These are phyloP conservation scores for Citrus reticulata DNA, from an alignment of 345 rosid genomes.

Conservation along the genomic window DNA sequence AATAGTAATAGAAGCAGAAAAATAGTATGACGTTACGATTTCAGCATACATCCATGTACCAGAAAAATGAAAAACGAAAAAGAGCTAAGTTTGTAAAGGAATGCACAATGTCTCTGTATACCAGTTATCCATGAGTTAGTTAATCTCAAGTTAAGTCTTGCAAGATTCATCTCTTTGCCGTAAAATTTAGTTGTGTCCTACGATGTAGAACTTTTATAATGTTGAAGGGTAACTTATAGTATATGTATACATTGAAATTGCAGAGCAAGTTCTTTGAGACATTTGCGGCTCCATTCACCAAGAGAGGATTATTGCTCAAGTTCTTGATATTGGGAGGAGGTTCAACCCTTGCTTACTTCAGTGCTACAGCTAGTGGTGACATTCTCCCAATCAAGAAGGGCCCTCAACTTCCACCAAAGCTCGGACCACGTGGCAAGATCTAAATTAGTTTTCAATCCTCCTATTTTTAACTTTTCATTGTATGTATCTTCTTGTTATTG, in stretches of 20 bases:
- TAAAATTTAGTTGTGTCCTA: background rate
- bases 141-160: no score
- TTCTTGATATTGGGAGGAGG: conserved; percentile 90
- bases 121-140: no score
- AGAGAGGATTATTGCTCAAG: conserved; percentile 92
- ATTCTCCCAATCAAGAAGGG: conserved; percentile 90
- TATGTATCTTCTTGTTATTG: conserved; percentile 24
- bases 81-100: no score
- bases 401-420: conserved; percentile 89
- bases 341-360: conserved; percentile 58
- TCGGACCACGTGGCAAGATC: conserved; percentile 89
- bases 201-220: background rate
- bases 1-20: no score
- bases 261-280: conserved; percentile 99
- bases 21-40: no score
- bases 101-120: no score
- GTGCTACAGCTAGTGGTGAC: conserved; percentile 66
- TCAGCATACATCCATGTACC: no score
- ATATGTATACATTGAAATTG: conserved; percentile 17
- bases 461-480: conserved; percentile 5
- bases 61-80: no score
- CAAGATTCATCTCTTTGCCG: background rate
- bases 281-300: conserved; percentile 88
- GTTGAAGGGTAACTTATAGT: background rate
- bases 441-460: conserved; percentile 24